A percentile compares a stretch with the other conserved stretches of the same genome.
phyloP scores from a whole-genome alignment of 352 stramenopile genomes.

The Phytophthora citricola region DNA sequence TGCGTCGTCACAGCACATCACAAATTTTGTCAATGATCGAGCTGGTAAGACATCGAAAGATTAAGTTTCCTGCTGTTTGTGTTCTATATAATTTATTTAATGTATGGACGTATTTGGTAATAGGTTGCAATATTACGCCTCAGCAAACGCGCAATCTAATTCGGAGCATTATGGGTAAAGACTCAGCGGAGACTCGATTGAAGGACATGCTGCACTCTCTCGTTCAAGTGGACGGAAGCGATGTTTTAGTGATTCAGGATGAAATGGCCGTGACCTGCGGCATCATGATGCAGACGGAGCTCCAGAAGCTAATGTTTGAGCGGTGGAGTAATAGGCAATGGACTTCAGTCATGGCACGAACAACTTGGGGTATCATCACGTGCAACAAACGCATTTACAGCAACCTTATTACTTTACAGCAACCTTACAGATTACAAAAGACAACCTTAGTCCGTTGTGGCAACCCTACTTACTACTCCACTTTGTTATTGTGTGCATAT shows the following conservation, averaged over 20 bases:
- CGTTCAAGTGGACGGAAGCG: constrained; percentile 1
- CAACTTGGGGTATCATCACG: constrained; percentile 1
- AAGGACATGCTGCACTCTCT: constrained; percentile 9
- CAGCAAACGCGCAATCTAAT: constrained; percentile 11
- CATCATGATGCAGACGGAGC: background rate
- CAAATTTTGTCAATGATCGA: too few relatives aligned
- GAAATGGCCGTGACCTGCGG: constrained; percentile 9
- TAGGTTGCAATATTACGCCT: background rate
- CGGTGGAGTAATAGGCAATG: constrained; percentile 1
- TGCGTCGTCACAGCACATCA: too few relatives aligned
- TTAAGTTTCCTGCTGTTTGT: background rate
- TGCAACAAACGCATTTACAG: too few relatives aligned
- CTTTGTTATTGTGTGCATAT: background rate
- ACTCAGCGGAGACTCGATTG: background rate
- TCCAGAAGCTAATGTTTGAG: background rate
- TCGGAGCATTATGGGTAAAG: background rate
- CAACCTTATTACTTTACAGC: too few relatives aligned
- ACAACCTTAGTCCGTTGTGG: too few relatives aligned
- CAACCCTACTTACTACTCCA: background rate
- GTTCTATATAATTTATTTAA: background rate
- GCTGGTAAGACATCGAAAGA: too few relatives aligned
- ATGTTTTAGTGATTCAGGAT: constrained; percentile 9
- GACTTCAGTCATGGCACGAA: background rate
- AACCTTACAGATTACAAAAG: background rate
- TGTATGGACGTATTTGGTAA: background rate